Evolutionary conservation across 2,329 filamentous ascomycete species (phyloP).

Genomic region (Scedosporium minutisporum): DNA sequence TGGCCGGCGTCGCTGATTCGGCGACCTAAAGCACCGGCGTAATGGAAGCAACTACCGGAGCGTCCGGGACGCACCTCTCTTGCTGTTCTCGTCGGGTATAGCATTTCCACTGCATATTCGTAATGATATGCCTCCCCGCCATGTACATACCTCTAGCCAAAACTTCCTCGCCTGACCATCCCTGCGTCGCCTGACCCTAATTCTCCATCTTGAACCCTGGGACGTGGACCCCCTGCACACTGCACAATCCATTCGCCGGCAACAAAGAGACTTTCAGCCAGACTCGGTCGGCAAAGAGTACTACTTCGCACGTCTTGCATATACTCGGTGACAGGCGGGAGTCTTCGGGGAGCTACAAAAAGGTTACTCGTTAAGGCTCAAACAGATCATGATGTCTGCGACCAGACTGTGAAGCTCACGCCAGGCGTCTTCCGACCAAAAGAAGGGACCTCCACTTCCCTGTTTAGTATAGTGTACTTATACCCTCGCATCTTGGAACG

Average conservation of each 20-base stretch:
- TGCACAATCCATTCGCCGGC: neutral
- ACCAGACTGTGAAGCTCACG: neutral
- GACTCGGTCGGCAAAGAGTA: neutral
- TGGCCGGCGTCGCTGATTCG: neutral
- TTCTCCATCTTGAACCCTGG: neutral
- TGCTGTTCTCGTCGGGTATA: neutral
- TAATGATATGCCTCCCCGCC: no score
- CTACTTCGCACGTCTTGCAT: neutral
- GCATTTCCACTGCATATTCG: neutral
- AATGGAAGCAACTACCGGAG: neutral
- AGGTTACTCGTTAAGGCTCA: neutral
- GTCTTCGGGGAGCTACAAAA: neutral
- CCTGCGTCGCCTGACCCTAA: neutral
- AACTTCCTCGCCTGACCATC: neutral
- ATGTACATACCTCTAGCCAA: neutral
- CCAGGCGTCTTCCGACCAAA: neutral
- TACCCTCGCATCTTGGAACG: no score
- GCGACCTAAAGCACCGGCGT: neutral
- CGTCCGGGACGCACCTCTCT: neutral
- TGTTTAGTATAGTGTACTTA: neutral
- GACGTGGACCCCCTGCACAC: neutral
- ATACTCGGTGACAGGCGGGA: neutral
- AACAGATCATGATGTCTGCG: no score
- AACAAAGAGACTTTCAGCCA: neutral
- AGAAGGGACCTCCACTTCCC: neutral